Percentiles rank a stretch among this genome's conserved stretches.
Conservation (phyloP, 1,139 yeast genomes). For the Blastobotrys illinoisensis region DNA sequence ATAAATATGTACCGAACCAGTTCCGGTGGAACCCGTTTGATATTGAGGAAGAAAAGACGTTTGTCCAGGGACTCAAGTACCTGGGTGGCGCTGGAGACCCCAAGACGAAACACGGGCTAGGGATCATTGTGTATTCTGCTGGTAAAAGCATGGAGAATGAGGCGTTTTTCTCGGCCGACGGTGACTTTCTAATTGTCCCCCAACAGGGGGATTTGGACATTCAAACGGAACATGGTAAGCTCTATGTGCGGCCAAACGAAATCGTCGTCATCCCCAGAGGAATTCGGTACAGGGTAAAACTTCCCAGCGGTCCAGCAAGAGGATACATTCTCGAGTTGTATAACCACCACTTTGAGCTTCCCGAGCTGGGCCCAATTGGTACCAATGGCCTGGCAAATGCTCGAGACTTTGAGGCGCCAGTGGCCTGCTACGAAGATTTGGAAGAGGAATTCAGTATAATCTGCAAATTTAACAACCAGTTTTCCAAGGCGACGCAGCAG, state of each 20-base stretch:
- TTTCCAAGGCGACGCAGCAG: slow-evolving; percentile 21
- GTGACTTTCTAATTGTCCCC: slow-evolving; percentile 28
- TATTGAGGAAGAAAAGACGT: slow-evolving; percentile 19
- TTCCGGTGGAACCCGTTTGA: slow-evolving; percentile 29
- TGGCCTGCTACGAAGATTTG: slow-evolving; percentile 17
- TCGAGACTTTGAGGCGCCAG: slow-evolving; percentile 28
- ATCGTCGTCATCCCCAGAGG: slow-evolving; percentile 31
- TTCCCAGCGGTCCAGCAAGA: slow-evolving; percentile 15
- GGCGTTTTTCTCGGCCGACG: slow-evolving; percentile 25
- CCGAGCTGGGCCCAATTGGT: slow-evolving; percentile 32
- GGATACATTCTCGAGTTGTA: slow-evolving; percentile 29
- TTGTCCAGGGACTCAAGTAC: slow-evolving; percentile 25
- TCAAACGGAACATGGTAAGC: slow-evolving; percentile 28
- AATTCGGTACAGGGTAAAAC: slow-evolving; percentile 23
- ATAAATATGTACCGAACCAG: slow-evolving; percentile 26
- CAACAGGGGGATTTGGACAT: slow-evolving; percentile 28
- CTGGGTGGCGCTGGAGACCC: slow-evolving; percentile 31
- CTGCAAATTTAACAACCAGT: slow-evolving; percentile 24
- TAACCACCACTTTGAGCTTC: slow-evolving; percentile 28
- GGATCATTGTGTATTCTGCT: slow-evolving; percentile 25
- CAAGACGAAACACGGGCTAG: slow-evolving; percentile 27
- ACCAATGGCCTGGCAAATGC: slow-evolving; percentile 31
- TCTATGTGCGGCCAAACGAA: slow-evolving; percentile 28
- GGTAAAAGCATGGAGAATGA: slow-evolving; percentile 25
- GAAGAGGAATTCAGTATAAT: slow-evolving; percentile 17